Evolutionary conservation across 1,284 basidiomycete species (phyloP).

Genomic region (Tilletia horrida): DNA sequence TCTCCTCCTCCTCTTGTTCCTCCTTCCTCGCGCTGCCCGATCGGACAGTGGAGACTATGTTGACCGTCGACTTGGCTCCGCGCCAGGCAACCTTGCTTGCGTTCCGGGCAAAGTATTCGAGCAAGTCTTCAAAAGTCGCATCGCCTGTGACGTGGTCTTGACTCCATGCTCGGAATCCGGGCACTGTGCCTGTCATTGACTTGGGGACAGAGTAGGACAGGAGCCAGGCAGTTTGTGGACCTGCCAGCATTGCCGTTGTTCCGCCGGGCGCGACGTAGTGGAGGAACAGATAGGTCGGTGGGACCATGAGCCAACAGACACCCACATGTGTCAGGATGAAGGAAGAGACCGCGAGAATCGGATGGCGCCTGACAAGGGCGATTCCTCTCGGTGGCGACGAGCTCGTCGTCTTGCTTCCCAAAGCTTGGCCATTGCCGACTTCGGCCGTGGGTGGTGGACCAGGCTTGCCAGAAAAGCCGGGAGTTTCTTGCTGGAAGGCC

Average conservation of each 20-base stretch:
- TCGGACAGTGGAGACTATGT: neutral
- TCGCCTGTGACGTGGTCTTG: neutral
- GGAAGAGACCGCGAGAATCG: neutral
- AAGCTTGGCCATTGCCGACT: no score
- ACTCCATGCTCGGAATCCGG: neutral
- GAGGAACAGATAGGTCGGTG: conserved; percentile 7
- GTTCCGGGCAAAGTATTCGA: conserved; percentile 7
- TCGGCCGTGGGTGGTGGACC: no score
- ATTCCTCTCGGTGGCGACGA: neutral
- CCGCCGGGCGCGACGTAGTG: conserved; percentile 5
- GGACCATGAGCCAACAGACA: neutral
- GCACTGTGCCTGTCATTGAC: neutral
- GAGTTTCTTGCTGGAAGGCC: no score
- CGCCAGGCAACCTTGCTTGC: conserved; percentile 10
- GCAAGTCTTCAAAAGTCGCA: conserved; percentile 6
- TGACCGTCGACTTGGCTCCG: conserved; percentile 7
- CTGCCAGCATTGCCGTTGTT: neutral
- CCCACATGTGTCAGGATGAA: conserved; percentile 5
- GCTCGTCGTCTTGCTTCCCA: no score
- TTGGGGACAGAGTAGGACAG: neutral
- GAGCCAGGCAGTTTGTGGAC: conserved; percentile 6
- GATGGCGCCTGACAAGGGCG: conserved; percentile 4
- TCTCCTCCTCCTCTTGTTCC: neutral
- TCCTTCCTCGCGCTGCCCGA: conserved; percentile 7
- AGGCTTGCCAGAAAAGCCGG: no score